Evolutionary conservation across 2,329 filamentous ascomycete species (phyloP), one percentile per base, ranked within the genome.

Genomic region (Hirsutella minnesotensis): DNA sequence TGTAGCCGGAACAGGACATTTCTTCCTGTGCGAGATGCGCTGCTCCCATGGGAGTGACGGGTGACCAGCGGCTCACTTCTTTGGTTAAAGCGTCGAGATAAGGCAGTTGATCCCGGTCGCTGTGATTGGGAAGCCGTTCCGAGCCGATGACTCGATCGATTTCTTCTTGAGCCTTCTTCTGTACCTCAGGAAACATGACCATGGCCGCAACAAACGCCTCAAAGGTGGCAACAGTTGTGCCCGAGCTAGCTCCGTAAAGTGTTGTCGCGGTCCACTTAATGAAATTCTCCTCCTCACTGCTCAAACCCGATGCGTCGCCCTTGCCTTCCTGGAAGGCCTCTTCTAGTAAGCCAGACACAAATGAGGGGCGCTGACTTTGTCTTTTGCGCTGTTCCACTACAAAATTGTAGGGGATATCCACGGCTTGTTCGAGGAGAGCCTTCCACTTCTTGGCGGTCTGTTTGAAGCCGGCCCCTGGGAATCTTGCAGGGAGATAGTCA

Each of bases 181-280:
- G 68, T 0, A 70, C 64, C 1, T 59, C 58, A 1, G 59, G 57
- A n/a, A 63, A 58, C 1, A 68, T 49, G 0, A 62, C 49, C 67
- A 75, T 70, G 5, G 72, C 73, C 19, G 67, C 57, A 1, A 70
- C 54, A 46, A 72, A 69, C 18, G 13, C 31, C 7, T 9, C 27
- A 1, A 47, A 9, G 9, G 38, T 35, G 4, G 36, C 21, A 3
- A 40, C 27, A 5, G 21, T 41, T 2, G 46, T 47, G 4, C 45
- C 46, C 2, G 40, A 13, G 4, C 53, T 60, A 9, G 15, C 47
- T 3, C 30, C 41, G 30, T 41, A 43, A 20, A 47, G 30, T 9
- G 20, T 13, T 4, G 38, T 38, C 5, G 46, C 43, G 4, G 38
- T 43, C 20, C 30, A 30, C 19, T 31, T 45, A 8, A 47, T 45